Evolutionary conservation across 768 basidiomycete genomes (phyloP), one percentile per base, ranked within the genome.

Genomic region (Lentinus tigrinus): DNA sequence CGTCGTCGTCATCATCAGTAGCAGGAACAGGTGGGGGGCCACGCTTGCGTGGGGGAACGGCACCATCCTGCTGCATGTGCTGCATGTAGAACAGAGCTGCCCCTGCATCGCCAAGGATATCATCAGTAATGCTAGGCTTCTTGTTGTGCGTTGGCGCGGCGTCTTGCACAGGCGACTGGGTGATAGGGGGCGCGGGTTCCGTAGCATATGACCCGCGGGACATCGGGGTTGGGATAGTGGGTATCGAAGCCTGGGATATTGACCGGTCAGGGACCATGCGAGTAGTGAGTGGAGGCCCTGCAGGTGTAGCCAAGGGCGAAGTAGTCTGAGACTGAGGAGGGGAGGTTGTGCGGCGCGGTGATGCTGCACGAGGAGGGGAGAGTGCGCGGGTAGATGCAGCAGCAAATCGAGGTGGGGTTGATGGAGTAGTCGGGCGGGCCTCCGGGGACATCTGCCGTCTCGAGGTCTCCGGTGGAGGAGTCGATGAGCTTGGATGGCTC

Each of bases 1-100:
- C 61, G 16, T 61, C 52, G 8, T 58, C 54, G 24, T 54, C 58
- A 17, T 42, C 47, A 27, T 46, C 21, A 6, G 23, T 9, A 9
- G 47, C 49, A 78, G 79, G 17, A 71, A 56, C 52, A 48, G 61
- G 65, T 6, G 61, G 56, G 36, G 61, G 60, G 3, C 64, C 60
- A 3, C 63, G 68, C 36, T 53, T 44, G 16, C 56, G 54, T 34
- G 52, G 37, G 44, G 61, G 48, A 56, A 57, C 54, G 19, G 28
- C 40, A 24, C 40, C 54, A 21, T 73, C 65, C 67, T 72, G 57
- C 31, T 79, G 78, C 49, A 80, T 70, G 61, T 88, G 81, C 58
- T 83, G 83, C 82, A 90, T 85, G 67, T 84, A 88, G 72, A 81
- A 89, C 42, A 89, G 69, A 13, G 87, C 85, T 16, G 55, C 60